Conservation (phyloP, 139 green algal species). For the Chlorella sp. region DNA sequence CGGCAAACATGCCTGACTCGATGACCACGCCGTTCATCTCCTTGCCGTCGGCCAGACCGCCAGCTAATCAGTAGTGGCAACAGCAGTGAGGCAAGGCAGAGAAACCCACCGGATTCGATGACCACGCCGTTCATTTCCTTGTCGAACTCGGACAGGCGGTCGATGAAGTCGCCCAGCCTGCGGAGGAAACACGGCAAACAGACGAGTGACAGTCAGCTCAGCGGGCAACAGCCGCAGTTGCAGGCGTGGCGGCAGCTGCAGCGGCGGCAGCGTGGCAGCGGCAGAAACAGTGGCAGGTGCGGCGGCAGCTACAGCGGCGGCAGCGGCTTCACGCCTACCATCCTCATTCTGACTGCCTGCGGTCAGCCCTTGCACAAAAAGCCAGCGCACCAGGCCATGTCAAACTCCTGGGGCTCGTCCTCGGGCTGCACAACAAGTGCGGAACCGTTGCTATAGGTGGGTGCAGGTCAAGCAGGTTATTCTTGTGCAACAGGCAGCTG, state of each 20-base stretch:
- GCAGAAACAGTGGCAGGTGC: not conserved
- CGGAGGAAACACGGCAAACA: not conserved
- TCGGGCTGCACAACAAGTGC: not conserved
- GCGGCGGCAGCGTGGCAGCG: not conserved
- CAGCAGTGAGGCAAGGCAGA: no score
- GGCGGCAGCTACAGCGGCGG: not conserved
- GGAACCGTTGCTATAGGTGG: not conserved
- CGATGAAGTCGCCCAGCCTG: constrained; percentile 53
- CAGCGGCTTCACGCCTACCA: no score
- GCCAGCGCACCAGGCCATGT: constrained; percentile 39
- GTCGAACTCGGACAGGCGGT: constrained; percentile 78
- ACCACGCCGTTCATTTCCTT: constrained; percentile 70
- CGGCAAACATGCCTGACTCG: constrained; percentile 41
- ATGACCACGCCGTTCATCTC: constrained; percentile 70
- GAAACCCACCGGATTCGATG: constrained; percentile 39
- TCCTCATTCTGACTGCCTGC: no score
- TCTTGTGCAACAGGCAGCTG: no score
- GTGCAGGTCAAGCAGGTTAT: no score
- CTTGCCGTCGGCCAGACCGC: constrained; percentile 55
- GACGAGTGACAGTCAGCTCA: no score
- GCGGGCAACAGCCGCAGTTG: not conserved
- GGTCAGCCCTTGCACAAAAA: no score
- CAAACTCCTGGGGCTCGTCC: constrained; percentile 38
- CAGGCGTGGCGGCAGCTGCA: not conserved
- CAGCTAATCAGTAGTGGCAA: no score